A percentile compares a stretch with the other conserved stretches of the same genome.
phyloP scores from a whole-genome alignment of 129 eudicot genomes.

The Flaveria brownii region DNA sequence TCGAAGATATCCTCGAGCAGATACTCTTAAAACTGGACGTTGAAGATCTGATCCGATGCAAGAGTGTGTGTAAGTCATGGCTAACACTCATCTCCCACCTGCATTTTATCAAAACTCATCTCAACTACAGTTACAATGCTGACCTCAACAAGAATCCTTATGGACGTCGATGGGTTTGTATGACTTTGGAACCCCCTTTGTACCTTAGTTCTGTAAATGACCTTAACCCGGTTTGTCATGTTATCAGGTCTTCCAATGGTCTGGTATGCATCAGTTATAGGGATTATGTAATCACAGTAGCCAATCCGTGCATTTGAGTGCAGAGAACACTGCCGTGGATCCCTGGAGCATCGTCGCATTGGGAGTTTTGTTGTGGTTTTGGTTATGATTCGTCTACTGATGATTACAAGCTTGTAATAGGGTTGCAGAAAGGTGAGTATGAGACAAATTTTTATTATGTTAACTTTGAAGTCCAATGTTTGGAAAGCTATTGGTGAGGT shows the following conservation, averaged over 20 bases:
- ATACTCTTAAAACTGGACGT: background rate
- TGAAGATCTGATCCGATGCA: constrained; percentile 20
- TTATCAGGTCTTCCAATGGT: background rate
- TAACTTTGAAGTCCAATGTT: background rate
- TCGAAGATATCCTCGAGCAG: background rate
- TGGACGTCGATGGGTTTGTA: background rate
- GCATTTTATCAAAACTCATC: constrained; percentile 6
- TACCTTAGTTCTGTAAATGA: background rate
- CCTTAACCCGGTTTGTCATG: background rate
- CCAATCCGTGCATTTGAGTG: background rate
- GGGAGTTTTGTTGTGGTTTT: background rate
- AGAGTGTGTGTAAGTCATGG: constrained; percentile 17
- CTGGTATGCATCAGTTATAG: background rate
- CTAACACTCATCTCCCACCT: background rate
- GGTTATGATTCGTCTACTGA: background rate
- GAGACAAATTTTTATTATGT: background rate
- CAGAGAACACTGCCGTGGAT: background rate
- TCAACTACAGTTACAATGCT: constrained; percentile 10
- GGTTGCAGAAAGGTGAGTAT: background rate
- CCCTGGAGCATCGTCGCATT: background rate
- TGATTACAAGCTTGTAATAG: background rate
- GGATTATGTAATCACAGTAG: background rate
- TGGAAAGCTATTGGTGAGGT: background rate
- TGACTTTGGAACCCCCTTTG: background rate
- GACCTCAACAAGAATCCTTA: background rate